Evolutionary conservation across 2,329 filamentous ascomycete species (phyloP).

Genomic region (Aschersonia sp.): DNA sequence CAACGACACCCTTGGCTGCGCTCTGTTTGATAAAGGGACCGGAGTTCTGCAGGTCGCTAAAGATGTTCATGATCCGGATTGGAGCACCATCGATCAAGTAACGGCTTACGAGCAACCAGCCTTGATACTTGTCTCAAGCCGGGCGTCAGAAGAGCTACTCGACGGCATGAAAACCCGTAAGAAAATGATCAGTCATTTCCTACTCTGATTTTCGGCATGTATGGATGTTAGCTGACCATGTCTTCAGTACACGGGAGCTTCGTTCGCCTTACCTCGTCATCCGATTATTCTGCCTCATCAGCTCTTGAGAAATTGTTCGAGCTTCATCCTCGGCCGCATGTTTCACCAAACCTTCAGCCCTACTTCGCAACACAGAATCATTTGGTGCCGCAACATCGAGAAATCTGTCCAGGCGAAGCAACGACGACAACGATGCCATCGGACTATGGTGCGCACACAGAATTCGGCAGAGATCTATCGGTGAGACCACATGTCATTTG

Average conservation of each 20-base stretch:
- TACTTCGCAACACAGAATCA: not conserved
- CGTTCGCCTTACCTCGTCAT: slow-evolving; percentile 1
- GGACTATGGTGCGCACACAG: not conserved
- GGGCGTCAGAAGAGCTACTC: slow-evolving; percentile 26
- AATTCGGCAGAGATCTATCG: slow-evolving; percentile 27
- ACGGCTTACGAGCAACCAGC: slow-evolving; percentile 40
- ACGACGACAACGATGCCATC: not conserved
- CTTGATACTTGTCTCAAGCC: slow-evolving; percentile 35
- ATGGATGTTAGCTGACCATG: slow-evolving; percentile 9
- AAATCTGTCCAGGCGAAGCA: not conserved
- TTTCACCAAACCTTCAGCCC: not conserved
- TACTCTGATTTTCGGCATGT: not conserved
- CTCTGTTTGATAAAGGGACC: slow-evolving; percentile 62
- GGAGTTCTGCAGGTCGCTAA: slow-evolving; percentile 63
- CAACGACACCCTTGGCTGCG: slow-evolving; percentile 63
- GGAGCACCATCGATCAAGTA: slow-evolving; percentile 52
- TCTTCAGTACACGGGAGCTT: not conserved
- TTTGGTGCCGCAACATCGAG: not conserved
- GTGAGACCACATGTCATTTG: slow-evolving; percentile 21
- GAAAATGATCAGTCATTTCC: not conserved
- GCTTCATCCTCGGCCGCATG: not conserved
- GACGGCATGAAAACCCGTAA: slow-evolving; percentile 5
- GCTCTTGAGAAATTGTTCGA: not conserved
- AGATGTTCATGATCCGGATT: slow-evolving; percentile 55
- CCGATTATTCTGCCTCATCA: slow-evolving; percentile 2